Evolutionary conservation across 164 flowering plant genomes (phyloP), one percentile per base, ranked within the genome.

Genomic region (Malania oleifera): DNA sequence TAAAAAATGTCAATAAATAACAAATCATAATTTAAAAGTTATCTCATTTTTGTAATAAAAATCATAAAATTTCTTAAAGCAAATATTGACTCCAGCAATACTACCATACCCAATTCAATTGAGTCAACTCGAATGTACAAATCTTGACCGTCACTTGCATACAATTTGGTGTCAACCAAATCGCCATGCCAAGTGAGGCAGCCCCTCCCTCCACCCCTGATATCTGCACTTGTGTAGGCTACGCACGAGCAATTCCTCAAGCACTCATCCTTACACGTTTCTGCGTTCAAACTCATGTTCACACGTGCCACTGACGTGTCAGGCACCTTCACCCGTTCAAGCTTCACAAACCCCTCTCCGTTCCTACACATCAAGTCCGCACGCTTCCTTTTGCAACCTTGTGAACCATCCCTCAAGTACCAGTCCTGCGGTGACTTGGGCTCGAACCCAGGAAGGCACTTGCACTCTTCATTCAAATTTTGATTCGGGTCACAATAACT

Each of bases 161-260:
- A 71, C n/a, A 40, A 23, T 24, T 50, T 56, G 0, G 29, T 44
- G n/a, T 78, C 82, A 0, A 58, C 58, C 35, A 79, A 52, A 1
- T 59, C 60, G 0, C 64, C 75, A n/a, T 23, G 52, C 73, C 78
- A 74, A 1, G 62, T 11, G 13, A 75, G 0, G 48, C 82, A 79
- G 5, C 74, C 76, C 23, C 38, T 56, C 9, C 70, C 77, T 1
- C 66, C 65, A 1, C 48, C 53, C 23, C 31, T 29, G 10, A 62
- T 35, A 51, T 54, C 41, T 6, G 57, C 29, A 29, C 24, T 63
- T 0, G 79, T 52, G 45, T 67, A 77, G 0, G 70, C 86, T 22
- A 38, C 27, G 62, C 86, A 81, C 10, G 73, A 63, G 54, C 83
- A 81, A 49, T 79, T 66, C 40, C 20, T 55, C 70, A 65, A 54